These are phyloP conservation scores for Pythium folliculosum DNA, from an alignment of 352 stramenopile species.

Conservation along the genomic window DNA sequence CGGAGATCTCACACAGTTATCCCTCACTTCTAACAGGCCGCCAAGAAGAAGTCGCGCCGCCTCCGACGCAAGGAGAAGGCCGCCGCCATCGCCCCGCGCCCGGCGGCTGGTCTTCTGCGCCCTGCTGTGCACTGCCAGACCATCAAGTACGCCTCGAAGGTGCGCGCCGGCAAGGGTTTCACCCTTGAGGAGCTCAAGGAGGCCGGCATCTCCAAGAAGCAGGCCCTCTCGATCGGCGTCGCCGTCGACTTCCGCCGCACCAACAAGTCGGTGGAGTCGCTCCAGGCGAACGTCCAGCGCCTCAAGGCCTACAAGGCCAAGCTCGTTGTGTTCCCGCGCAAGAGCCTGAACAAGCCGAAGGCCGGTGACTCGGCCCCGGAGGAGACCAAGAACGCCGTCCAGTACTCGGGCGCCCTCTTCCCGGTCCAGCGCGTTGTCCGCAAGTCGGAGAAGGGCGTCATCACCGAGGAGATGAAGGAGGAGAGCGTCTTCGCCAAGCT, in stretches of 20 bases:
- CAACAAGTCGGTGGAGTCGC: slow-evolving; percentile 97
- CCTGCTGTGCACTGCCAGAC: slow-evolving; percentile 98
- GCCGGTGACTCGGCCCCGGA: slow-evolving; percentile 91
- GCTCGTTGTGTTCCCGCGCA: slow-evolving; percentile 98
- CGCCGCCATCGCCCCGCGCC: slow-evolving; percentile 96
- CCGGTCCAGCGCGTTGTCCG: slow-evolving; percentile 74
- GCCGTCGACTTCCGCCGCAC: slow-evolving; percentile 97
- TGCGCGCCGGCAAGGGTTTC: slow-evolving; percentile 98
- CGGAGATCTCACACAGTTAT: neutral
- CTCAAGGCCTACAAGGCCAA: slow-evolving; percentile 99
- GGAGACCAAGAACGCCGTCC: slow-evolving; percentile 91
- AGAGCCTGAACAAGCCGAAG: slow-evolving; percentile 95
- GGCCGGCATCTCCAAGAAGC: slow-evolving; percentile 95
- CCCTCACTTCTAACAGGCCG: slow-evolving; percentile 82
- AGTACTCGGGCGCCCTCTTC: slow-evolving; percentile 85
- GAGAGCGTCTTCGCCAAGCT: slow-evolving; percentile 81
- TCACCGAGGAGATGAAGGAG: slow-evolving; percentile 89
- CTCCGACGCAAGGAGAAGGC: slow-evolving; percentile 96
- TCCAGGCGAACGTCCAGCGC: slow-evolving; percentile 97
- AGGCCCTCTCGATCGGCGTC: slow-evolving; percentile 98
- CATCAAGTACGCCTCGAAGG: slow-evolving; percentile 98
- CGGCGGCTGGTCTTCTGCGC: slow-evolving; percentile 94
- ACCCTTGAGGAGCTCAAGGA: slow-evolving; percentile 98
- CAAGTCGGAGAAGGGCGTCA: slow-evolving; percentile 78
- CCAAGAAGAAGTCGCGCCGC: slow-evolving; percentile 98